phyloP scores from a whole-genome alignment of 2,329 filamentous ascomycete genomes.

The Scedosporium boydii region DNA sequence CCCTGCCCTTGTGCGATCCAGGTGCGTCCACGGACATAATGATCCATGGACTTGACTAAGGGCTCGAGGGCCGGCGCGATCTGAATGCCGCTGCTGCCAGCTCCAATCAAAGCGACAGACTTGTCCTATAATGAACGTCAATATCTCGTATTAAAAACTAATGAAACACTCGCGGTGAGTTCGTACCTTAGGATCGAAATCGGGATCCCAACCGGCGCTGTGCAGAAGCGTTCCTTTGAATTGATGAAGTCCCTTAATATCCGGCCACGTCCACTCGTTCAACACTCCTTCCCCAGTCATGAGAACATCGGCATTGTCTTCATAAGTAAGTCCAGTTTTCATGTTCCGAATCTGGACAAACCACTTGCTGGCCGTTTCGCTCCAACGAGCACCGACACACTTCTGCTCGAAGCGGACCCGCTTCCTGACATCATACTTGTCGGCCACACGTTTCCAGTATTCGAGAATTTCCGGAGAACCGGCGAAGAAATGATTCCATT shows the following conservation, averaged over 20 bases:
- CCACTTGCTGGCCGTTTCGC: conserved; percentile 7
- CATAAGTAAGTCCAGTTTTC: conserved; percentile 24
- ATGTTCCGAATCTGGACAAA: conserved; percentile 33
- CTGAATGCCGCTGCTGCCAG: conserved; percentile 52
- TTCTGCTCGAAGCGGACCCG: conserved; percentile 23
- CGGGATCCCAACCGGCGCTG: conserved; percentile 48
- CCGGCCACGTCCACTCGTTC: conserved; percentile 54
- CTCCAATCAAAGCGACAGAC: conserved; percentile 50
- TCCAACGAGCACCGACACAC: conserved; percentile 22
- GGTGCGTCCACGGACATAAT: conserved; percentile 55
- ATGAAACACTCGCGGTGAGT: no score
- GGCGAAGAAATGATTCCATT: conserved; percentile 61
- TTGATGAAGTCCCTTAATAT: conserved; percentile 46
- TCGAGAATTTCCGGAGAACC: conserved; percentile 55
- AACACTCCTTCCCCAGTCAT: conserved; percentile 56
- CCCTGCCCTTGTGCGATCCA: conserved; percentile 59
- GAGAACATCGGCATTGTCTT: conserved; percentile 47
- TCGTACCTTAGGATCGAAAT: conserved; percentile 29
- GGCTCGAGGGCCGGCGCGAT: conserved; percentile 42
- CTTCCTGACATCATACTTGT: conserved; percentile 12
- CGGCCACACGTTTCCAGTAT: conserved; percentile 37
- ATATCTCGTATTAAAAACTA: background rate
- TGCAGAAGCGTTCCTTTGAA: conserved; percentile 50
- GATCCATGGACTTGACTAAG: conserved; percentile 41
- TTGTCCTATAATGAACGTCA: conserved; percentile 23